phyloP scores from a whole-genome alignment of 2,329 filamentous ascomycete genomes.

The Coleophoma crateriformis region DNA sequence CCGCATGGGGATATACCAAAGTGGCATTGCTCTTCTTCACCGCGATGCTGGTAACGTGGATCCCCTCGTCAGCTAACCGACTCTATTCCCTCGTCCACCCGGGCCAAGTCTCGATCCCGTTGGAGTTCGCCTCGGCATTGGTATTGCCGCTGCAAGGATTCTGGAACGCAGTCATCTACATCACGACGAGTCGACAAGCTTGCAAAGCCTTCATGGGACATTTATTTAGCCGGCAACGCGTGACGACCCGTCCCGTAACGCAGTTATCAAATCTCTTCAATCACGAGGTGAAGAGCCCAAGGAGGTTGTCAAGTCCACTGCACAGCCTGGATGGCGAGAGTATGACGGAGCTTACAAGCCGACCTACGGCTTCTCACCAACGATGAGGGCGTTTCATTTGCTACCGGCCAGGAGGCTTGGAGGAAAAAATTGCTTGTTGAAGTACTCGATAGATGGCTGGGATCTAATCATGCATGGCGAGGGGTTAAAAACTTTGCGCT shows the following conservation, averaged over 20 bases:
- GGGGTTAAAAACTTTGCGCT: too few relatives aligned
- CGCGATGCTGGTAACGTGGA: conserved; percentile 67
- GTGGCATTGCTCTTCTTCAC: conserved; percentile 68
- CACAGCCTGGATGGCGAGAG: not conserved
- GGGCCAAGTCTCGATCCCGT: conserved; percentile 43
- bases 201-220: conserved; percentile 39
- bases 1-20: conserved; percentile 65
- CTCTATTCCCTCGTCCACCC: conserved; percentile 63
- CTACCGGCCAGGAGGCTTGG: too few relatives aligned
- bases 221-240: not conserved
- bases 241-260: not conserved
- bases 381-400: not conserved
- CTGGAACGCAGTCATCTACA: conserved; percentile 79
- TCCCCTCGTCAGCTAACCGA: conserved; percentile 72
- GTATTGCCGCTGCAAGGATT: conserved; percentile 79
- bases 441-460: too few relatives aligned
- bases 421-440: too few relatives aligned
- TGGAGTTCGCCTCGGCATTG: conserved; percentile 66
- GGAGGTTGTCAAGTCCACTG: not conserved
- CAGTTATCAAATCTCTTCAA: too few relatives aligned
- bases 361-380: not conserved
- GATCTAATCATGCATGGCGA: too few relatives aligned
- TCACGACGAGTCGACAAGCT: conserved; percentile 61
- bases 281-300: not conserved
- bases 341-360: conserved; percentile 2